Conservation (phyloP, 2,329 filamentous ascomycete genomes). For the Cercospora citrullina region DNA sequence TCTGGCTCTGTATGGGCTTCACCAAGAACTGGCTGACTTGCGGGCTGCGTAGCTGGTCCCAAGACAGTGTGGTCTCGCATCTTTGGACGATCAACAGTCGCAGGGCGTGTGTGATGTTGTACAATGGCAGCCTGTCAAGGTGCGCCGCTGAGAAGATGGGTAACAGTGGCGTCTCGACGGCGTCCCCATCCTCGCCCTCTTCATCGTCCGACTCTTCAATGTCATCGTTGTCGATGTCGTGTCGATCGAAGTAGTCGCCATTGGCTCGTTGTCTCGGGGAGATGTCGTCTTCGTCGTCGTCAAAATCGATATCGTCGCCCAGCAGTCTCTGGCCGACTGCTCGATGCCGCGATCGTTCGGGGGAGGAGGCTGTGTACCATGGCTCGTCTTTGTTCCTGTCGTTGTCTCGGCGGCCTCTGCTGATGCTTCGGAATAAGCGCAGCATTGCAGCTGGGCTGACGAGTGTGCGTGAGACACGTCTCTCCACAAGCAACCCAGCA, state of each 20-base stretch:
- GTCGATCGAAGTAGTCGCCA: constrained; percentile 24
- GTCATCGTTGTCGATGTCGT: constrained; percentile 32
- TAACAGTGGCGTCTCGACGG: constrained; percentile 57
- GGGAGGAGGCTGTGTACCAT: constrained; percentile 26
- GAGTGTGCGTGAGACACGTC: constrained; percentile 14
- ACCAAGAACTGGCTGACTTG: constrained; percentile 94
- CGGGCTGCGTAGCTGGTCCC: constrained; percentile 93
- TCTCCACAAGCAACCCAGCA: constrained; percentile 3
- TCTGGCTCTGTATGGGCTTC: constrained; percentile 91
- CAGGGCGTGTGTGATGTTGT: constrained; percentile 86
- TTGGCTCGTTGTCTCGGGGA: constrained; percentile 24
- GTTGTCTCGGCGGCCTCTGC: constrained; percentile 26
- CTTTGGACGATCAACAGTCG: constrained; percentile 78
- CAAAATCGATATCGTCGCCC: constrained; percentile 22
- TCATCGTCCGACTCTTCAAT: constrained; percentile 44
- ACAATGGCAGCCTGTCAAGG: constrained; percentile 82
- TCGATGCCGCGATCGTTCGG: constrained; percentile 33
- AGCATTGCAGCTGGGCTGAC: constrained; percentile 21
- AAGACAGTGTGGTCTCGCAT: constrained; percentile 88
- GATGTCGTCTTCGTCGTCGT: constrained; percentile 29
- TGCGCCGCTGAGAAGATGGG: constrained; percentile 80
- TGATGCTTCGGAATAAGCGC: constrained; percentile 30
- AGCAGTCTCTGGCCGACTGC: constrained; percentile 27
- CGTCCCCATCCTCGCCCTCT: constrained; percentile 47
- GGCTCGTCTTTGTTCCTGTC: constrained; percentile 17